Base-by-base conservation (phyloP, 2,329 filamentous ascomycete genomes). In the Dothidotthia symphoricarpi region DNA sequence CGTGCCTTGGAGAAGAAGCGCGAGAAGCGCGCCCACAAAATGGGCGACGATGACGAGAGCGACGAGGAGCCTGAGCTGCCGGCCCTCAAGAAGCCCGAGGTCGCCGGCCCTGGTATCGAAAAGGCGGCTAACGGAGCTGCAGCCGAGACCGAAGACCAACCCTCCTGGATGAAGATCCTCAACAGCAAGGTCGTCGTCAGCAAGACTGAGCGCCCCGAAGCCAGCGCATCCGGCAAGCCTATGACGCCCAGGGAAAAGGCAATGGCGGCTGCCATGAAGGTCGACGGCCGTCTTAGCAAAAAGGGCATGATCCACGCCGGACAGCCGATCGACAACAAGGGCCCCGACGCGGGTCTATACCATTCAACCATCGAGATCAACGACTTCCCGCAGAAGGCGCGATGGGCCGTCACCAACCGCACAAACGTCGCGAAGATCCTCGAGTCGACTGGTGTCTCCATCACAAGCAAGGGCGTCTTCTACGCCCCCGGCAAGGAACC, bases 371-470 rank as follows among this genome's bases (percentile, higher is more conserved):
- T 98, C 45, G 93, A 97, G 69, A 98, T 98, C 79, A 98, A 98
- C 69, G 93, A 98, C 69, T 97, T 97, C 69, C 93, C 93, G 24
- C 93, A 98, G 67, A 97, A 96, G 75, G 93, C 93, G 49, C 82
- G 93, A 55, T 98, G 93, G 93, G 91, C 89, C 9, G 93, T 98
- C 71, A 98, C 93, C 26, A 98, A 98, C 67, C 82, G 93, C 50
- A 97, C 93, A 24, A 98, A 98, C 60, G 93, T 98, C 40, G 90
- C 91, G 54, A 98, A 97, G 75, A 96, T 98, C 55, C 77, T 98
- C 49, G 93, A 98, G 61, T 81, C 87, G 8, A 96, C 91, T 0
- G 91, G 89, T 27, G 95, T 90, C 1, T 95, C 88, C 6, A 98
- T 98, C 65, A 98, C 93, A 0, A 96, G 89, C 29, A 98, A 98